A percentile compares a stretch with the other conserved stretches of the same genome.
phyloP scores from a whole-genome alignment of 208 protist genomes.

The Crithidia sp. region DNA sequence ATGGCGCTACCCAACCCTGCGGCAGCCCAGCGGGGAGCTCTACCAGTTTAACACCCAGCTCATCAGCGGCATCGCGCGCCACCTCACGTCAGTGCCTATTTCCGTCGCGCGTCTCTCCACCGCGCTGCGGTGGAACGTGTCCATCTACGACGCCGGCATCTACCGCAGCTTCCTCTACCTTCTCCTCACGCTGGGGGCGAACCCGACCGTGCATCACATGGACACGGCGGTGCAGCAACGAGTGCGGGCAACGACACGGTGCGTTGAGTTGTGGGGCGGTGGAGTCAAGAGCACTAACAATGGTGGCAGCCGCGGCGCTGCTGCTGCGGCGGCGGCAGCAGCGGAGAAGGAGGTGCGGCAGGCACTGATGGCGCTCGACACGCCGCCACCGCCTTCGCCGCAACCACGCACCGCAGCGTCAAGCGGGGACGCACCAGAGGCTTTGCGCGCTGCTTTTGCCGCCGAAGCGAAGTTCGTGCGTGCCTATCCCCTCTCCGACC shows the following conservation, averaged over 20 bases:
- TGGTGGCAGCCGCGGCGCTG: not conserved
- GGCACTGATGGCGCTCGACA: not conserved
- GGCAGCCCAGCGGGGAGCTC: conserved; percentile 16
- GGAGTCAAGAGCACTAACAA: conserved; percentile 3
- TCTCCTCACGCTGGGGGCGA: conserved; percentile 39
- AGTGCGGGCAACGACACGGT: conserved; percentile 11
- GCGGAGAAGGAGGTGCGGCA: conserved; percentile 16
- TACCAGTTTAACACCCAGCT: conserved; percentile 15
- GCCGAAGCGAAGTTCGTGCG: not conserved
- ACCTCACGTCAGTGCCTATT: conserved; percentile 44
- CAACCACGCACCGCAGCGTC: not conserved
- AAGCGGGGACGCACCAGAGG: not conserved
- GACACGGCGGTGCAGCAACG: conserved; percentile 28
- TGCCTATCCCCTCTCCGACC: not conserved
- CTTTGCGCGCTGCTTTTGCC: conserved; percentile 1
- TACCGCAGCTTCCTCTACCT: conserved; percentile 65
- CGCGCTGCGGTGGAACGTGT: conserved; percentile 52
- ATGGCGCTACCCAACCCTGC: not conserved
- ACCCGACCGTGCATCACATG: conserved; percentile 44
- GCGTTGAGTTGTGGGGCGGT: conserved; percentile 9
- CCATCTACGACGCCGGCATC: conserved; percentile 35
- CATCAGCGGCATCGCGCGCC: conserved; percentile 23
- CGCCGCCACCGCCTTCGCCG: not conserved
- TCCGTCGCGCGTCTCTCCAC: conserved; percentile 49
- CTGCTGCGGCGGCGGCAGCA: not conserved